phyloP scores from a whole-genome alignment of 495 filamentous ascomycete species.

The Thozetella sp. region DNA sequence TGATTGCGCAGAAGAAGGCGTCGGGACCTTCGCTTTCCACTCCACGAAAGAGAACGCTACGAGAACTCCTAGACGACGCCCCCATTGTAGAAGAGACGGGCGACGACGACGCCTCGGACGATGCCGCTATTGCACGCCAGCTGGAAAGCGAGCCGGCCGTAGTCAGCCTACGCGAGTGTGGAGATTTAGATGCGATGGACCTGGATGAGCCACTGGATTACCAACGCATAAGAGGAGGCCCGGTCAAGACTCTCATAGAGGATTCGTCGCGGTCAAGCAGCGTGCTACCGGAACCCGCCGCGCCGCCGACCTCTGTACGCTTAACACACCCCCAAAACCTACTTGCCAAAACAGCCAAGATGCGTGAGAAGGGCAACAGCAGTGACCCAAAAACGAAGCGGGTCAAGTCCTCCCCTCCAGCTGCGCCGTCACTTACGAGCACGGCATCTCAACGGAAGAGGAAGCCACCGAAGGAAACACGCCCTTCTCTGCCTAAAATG shows the following conservation, averaged over 20 bases:
- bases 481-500: neutral
- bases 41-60: slow-evolving; percentile 23
- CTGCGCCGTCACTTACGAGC: neutral
- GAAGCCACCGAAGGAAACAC: neutral
- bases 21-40: slow-evolving; percentile 31
- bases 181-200: neutral
- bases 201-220: neutral
- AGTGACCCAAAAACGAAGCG: no score
- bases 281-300: neutral
- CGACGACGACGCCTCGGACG: slow-evolving; percentile 17
- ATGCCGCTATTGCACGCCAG: slow-evolving; percentile 17
- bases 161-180: neutral
- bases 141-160: neutral
- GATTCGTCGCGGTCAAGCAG: neutral
- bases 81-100: slow-evolving; percentile 9
- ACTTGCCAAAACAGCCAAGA: no score
- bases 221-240: neutral
- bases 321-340: no score
- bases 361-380: no score
- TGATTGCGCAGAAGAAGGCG: slow-evolving; percentile 15
- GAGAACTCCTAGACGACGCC: slow-evolving; percentile 10
- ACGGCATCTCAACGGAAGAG: neutral
- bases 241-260: neutral
- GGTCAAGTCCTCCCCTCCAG: no score
- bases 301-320: neutral